phyloP scores from a whole-genome alignment of 345 rosid genomes.

The Xanthoceras sorbifolium region DNA sequence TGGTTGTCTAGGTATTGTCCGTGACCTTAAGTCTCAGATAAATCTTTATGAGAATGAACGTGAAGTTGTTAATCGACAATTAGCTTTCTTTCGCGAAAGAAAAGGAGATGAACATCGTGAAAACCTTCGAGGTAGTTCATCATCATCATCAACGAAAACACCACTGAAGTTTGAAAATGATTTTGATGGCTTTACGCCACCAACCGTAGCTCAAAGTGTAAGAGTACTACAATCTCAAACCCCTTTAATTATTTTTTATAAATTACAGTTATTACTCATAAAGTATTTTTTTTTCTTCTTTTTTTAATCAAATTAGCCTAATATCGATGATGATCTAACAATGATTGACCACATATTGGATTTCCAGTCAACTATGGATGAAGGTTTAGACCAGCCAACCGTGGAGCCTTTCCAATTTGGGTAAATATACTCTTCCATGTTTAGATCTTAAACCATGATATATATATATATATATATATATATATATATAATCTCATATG shows the following conservation, averaged over 20 bases:
- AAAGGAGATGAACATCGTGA: background rate
- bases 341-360: background rate
- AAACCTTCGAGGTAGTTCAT: background rate
- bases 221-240: too few species aligned
- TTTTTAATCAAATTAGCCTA: background rate
- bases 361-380: slow-evolving; percentile 8
- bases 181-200: too few species aligned
- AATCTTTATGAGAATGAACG: slow-evolving; percentile 1
- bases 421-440: background rate
- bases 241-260: too few species aligned
- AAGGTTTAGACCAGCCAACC: slow-evolving; percentile 1
- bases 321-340: background rate
- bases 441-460: background rate
- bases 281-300: background rate
- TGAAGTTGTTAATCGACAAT: slow-evolving; percentile 3
- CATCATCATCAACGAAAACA: background rate
- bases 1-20: too few species aligned
- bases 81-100: background rate
- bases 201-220: too few species aligned
- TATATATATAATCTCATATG: too few species aligned
- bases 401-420: background rate
- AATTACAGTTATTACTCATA: too few species aligned
- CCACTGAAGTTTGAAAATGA: background rate
- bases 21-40: slow-evolving; percentile 24
- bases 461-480: too few species aligned